These are phyloP conservation scores for Akanthomyces uredinophilus DNA, from an alignment of 2,329 filamentous ascomycete species.

Conservation along the genomic window DNA sequence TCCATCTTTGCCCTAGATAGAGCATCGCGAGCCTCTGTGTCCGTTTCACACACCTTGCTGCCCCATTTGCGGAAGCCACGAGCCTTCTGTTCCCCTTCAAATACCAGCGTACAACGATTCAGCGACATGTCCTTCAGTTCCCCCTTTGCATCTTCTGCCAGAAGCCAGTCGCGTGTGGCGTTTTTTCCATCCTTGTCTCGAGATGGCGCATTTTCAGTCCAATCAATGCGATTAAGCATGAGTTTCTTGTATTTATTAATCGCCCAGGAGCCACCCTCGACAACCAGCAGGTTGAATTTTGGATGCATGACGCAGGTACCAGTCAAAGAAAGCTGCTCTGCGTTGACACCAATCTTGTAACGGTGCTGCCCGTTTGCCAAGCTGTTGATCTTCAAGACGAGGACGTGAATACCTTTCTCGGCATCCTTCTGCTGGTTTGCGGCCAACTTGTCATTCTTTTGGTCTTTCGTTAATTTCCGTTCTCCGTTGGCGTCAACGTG, in stretches of 20 bases:
- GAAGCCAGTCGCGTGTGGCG: conserved; percentile 68
- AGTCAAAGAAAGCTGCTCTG: conserved; percentile 80
- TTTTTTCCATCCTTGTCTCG: conserved; percentile 54
- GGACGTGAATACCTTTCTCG: conserved; percentile 74
- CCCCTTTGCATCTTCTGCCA: conserved; percentile 71
- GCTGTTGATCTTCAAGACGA: conserved; percentile 84
- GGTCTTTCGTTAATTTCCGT: conserved; percentile 81
- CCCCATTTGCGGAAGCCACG: conserved; percentile 83
- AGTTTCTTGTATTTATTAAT: conserved; percentile 85
- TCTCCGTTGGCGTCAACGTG: conserved; percentile 78
- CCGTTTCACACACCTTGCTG: conserved; percentile 86
- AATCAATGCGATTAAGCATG: conserved; percentile 89
- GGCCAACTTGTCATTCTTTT: conserved; percentile 77
- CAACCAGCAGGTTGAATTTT: conserved; percentile 80
- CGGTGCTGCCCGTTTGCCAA: conserved; percentile 91
- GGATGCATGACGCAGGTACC: conserved; percentile 92
- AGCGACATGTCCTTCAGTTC: conserved; percentile 72
- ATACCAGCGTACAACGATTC: conserved; percentile 80
- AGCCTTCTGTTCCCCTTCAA: conserved; percentile 82
- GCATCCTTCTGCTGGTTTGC: conserved; percentile 83
- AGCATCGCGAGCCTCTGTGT: conserved; percentile 78
- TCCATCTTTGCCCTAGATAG: conserved; percentile 82
- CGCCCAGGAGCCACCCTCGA: conserved; percentile 82
- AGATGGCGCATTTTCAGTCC: conserved; percentile 81
- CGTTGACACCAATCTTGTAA: conserved; percentile 89